Evolutionary conservation across 106 monocot genomes (phyloP).

Genomic region (Dactylorhiza incarnata): DNA sequence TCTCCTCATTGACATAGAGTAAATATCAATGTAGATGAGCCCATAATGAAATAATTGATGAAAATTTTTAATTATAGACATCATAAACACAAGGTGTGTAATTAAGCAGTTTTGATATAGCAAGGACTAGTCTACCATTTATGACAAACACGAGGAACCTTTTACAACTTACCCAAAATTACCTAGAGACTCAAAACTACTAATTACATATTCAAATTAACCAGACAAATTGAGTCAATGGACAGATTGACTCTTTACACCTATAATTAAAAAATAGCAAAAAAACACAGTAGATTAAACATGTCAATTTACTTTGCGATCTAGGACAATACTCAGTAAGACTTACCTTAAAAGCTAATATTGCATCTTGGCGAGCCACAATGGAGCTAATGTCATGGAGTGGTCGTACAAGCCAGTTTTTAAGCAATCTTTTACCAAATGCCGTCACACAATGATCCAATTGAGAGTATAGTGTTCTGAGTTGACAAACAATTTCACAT

Average conservation of each 20-base stretch:
- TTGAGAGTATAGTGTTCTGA: conserved; percentile 74
- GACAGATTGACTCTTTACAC: not conserved
- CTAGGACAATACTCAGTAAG: conserved; percentile 5
- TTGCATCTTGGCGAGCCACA: conserved; percentile 83
- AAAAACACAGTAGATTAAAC: not conserved
- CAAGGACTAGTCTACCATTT: not conserved
- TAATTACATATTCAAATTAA: not conserved
- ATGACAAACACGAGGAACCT: not conserved
- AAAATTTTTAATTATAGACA: too few species aligned
- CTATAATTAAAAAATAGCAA: not conserved
- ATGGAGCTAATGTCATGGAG: conserved; percentile 47
- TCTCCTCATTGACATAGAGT: too few species aligned
- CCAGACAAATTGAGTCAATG: not conserved
- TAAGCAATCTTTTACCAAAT: conserved; percentile 86
- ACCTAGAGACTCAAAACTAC: not conserved
- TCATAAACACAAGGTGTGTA: too few species aligned
- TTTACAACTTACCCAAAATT: not conserved
- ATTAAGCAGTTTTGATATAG: not conserved
- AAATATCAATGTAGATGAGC: not conserved
- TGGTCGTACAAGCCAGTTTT: conserved; percentile 82
- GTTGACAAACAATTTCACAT: conserved; percentile 2
- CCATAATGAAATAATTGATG: not conserved
- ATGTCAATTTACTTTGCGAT: not conserved
- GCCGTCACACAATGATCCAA: conserved; percentile 87
- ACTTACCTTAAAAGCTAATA: conserved; percentile 69